phyloP scores from a whole-genome alignment of 176 grass and related monocot species.

The Avena insularis region DNA sequence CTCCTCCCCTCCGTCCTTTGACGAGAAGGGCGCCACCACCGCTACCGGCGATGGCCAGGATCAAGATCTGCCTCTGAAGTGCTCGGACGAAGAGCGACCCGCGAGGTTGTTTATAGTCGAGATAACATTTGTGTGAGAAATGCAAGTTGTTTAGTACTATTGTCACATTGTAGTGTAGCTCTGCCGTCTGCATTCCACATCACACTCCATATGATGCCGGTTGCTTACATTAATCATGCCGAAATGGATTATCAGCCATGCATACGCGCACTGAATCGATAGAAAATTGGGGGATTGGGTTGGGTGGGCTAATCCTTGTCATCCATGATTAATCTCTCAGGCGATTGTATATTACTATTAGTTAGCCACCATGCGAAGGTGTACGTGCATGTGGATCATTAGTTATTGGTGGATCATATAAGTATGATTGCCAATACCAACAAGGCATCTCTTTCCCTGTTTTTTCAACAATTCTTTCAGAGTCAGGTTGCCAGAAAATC shows the following conservation, averaged over 20 bases:
- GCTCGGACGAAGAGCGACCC: too few relatives aligned
- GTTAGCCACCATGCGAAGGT: neutral
- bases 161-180: too few relatives aligned
- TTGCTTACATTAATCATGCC: neutral
- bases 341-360: neutral
- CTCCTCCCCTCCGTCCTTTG: too few relatives aligned
- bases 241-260: neutral
- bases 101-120: too few relatives aligned
- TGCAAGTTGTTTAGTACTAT: too few relatives aligned
- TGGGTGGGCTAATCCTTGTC: neutral
- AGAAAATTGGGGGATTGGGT: neutral
- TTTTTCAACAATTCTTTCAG: neutral
- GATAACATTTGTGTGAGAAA: too few relatives aligned
- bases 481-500: neutral
- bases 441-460: neutral
- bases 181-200: too few relatives aligned
- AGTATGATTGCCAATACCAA: conserved; percentile 25
- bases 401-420: conserved; percentile 17
- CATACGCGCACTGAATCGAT: neutral
- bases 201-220: neutral
- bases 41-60: too few relatives aligned
- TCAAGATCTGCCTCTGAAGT: too few relatives aligned
- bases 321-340: conserved; percentile 18
- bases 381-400: neutral
- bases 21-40: too few relatives aligned